phyloP scores from a whole-genome alignment of 352 stramenopile genomes.

The Thraustochytrium striatum region DNA sequence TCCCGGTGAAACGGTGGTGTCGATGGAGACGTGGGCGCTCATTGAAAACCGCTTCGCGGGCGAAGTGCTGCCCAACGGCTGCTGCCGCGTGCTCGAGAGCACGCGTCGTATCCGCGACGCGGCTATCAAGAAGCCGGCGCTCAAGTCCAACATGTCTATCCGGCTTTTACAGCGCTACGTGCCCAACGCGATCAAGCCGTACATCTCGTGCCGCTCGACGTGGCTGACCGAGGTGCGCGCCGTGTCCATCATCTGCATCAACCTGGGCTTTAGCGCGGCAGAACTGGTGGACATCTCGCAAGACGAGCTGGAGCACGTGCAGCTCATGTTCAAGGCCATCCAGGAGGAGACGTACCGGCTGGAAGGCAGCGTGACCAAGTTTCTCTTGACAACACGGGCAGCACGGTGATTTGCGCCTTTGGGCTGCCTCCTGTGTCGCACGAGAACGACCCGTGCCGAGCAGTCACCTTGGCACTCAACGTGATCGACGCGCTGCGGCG shows the following conservation, averaged over 20 bases:
- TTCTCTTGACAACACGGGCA: conserved; percentile 88
- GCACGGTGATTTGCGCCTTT: conserved; percentile 81
- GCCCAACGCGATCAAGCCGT: neutral
- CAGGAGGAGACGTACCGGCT: conserved; percentile 86
- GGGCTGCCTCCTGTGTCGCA: conserved; percentile 79
- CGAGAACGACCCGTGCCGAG: conserved; percentile 79
- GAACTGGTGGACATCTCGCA: conserved; percentile 55
- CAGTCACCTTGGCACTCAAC: conserved; percentile 74
- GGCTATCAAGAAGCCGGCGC: conserved; percentile 1
- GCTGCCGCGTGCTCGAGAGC: neutral
- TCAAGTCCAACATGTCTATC: neutral
- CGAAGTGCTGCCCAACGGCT: neutral
- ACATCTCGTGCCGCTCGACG: conserved; percentile 44
- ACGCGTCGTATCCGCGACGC: neutral
- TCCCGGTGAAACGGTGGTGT: conserved; percentile 79
- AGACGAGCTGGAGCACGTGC: conserved; percentile 55
- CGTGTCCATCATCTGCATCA: conserved; percentile 87
- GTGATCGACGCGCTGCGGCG: conserved; percentile 59
- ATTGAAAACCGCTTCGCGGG: conserved; percentile 63
- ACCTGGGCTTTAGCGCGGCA: conserved; percentile 76
- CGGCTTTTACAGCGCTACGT: conserved; percentile 17
- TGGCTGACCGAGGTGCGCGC: conserved; percentile 82
- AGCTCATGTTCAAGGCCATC: conserved; percentile 61
- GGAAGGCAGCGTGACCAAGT: conserved; percentile 91
- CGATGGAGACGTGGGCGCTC: conserved; percentile 70